Base-by-base conservation (phyloP, 306 rosid species). In the Malus asiatica region DNA sequence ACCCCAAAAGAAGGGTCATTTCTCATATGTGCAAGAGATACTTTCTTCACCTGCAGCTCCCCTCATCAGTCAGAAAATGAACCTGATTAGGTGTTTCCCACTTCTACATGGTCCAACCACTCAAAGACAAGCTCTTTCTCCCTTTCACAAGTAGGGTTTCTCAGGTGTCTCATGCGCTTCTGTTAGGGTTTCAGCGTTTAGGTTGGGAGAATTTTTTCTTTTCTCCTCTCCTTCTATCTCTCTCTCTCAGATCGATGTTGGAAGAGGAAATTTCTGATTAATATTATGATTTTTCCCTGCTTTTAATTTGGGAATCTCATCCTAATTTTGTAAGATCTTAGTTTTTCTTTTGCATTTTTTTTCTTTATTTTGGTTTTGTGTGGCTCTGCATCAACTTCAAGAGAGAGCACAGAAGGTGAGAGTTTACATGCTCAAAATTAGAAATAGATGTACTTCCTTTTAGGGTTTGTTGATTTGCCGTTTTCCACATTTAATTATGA, bases 31-130 rank as follows among this genome's bases (percentile, higher is more conserved):
- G 48, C 64, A 18, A 33, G 38, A 14, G 78, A 42, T 65, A 65
- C 78, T 20, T 29, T 16, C 44, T 32, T 16, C 70, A 70, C 51
- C 63, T 51, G 19, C 22, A 57, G 75, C 68, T 68, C 68, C 23
- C 58, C 40, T 25, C 66, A 1, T n/a, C 12, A 5, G 35, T 62
- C 76, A 60, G 75, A 71, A 65, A 74, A 80, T 66, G 55, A 5
- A 51, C 55, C 62, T 58, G 27, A n/a, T 58, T 18, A 59, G 76
- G 27, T 61, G 78, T 68, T 42, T 74, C 71, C 76, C 81, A 82
- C 76, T 77, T 67, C 35, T 16, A 15, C 67, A 23, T 77, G 29
- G 53, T 65, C 81, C 84, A 76, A 71, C 60, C 81, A 72, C 80
- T 72, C 68, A 12, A 74, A 30, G 74, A 75, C 72, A 68, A 80